Percentiles rank a stretch among this genome's conserved stretches.
Conservation (phyloP, 1,284 basidiomycete genomes). For the Tranzscheliella williamsii region DNA sequence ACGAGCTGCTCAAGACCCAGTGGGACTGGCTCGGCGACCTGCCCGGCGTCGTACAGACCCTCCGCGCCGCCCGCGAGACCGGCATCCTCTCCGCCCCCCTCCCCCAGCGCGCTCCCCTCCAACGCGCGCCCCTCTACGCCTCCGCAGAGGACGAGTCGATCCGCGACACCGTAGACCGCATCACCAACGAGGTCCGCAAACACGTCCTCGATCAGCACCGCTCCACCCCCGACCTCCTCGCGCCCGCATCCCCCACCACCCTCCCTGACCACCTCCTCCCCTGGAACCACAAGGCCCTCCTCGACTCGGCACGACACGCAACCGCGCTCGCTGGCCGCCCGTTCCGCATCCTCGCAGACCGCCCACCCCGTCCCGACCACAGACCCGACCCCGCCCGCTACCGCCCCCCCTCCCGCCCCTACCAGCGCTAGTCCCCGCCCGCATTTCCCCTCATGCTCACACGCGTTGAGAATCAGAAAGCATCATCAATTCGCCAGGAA, state of each 20-base stretch:
- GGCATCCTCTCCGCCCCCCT: slow-evolving; percentile 13
- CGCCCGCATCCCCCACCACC: not conserved
- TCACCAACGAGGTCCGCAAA: slow-evolving; percentile 25
- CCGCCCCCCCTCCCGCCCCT: too few species aligned
- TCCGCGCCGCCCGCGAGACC: slow-evolving; percentile 29
- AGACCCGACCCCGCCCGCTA: too few species aligned
- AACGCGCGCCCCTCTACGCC: not conserved
- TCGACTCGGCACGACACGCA: not conserved
- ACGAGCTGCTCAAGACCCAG: slow-evolving; percentile 49
- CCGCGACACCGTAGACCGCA: slow-evolving; percentile 33
- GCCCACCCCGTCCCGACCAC: too few species aligned
- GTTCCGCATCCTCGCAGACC: too few species aligned
- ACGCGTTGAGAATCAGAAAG: too few species aligned
- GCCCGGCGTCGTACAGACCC: slow-evolving; percentile 10
- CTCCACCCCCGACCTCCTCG: not conserved
- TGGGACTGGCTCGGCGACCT: slow-evolving; percentile 48
- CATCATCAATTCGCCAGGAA: too few species aligned
- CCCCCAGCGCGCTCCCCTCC: not conserved
- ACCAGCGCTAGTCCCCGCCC: too few species aligned
- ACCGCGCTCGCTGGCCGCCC: not conserved
- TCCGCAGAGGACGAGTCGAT: slow-evolving; percentile 29
- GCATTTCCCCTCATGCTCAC: too few species aligned
- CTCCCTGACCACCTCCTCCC: not conserved
- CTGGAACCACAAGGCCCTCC: not conserved
- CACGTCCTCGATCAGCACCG: slow-evolving; percentile 19